Evolutionary conservation across 2,329 filamentous ascomycete species (phyloP), one percentile per base, ranked within the genome.

Genomic region (Cadophora malorum): DNA sequence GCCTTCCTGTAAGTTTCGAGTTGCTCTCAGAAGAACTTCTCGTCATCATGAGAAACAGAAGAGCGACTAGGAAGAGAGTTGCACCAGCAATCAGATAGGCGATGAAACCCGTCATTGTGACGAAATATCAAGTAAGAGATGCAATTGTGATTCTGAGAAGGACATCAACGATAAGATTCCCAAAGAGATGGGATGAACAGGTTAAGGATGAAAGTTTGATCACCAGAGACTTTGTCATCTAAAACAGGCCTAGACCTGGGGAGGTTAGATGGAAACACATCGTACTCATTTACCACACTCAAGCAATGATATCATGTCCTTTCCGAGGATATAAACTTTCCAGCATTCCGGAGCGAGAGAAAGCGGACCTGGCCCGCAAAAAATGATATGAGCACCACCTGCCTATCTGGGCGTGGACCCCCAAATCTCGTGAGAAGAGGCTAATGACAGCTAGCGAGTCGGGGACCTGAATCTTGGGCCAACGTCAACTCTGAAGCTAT

Each of bases 1-100:
- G 60, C 7, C 70, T 58, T 10, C 70, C 70, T 16, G 70, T 74
- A 28, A 52, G 33, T n/a, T 69, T 47, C 8, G 70, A 21, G n/a
- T 33, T 38, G 19, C 67, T 55, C 19, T 71, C 64, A 7, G 63
- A 59, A 10, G 50, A 49, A 12, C 63, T 70, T 47, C 64, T 65
- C 41, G n/a, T 64, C n/a, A 64, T 63, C n/a, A 72, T 55, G 33
- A 72, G 53, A 12, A 71, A 23, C 8, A 67, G 41, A 21, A 63
- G 47, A 38, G 66, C 35, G 25, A 67, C 35, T 3, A 65, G n/a
- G 28, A 66, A 5, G 47, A 53, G 19, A 12, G 9, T 21, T 6
- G 53, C 14, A 25, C 47, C 28, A 14, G 65, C 55, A n/a, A 31
- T 49, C 9, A 49, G 23, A 49, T 59, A 67, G 33, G 62, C 49